phyloP scores from a whole-genome alignment of 192 early-diverging fungal species.

The Gryganskiella cystojenkinii region DNA sequence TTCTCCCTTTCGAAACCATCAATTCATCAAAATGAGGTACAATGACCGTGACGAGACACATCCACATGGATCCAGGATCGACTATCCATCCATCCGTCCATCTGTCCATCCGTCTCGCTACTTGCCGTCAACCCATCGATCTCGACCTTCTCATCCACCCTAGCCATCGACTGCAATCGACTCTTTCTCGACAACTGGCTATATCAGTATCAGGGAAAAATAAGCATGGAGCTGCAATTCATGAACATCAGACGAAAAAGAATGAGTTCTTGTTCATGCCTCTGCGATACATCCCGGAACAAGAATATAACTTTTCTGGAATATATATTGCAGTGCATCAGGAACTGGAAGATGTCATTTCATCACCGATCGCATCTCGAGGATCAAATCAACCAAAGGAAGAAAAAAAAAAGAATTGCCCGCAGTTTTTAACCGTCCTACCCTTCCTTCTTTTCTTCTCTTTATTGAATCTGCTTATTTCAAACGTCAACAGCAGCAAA shows the following conservation, averaged over 20 bases:
- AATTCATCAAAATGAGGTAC: constrained; percentile 54
- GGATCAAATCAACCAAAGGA: too few species aligned
- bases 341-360: too few species aligned
- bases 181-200: too few species aligned
- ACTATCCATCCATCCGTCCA: constrained; percentile 41
- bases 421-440: constrained; percentile 38
- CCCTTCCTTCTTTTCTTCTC: background rate
- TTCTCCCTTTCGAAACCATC: constrained; percentile 52
- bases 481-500: constrained; percentile 69
- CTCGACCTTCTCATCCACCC: background rate
- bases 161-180: background rate
- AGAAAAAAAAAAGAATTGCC: too few species aligned
- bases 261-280: background rate
- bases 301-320: too few species aligned
- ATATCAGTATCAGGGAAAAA: background rate
- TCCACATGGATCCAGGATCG: too few species aligned
- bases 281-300: too few species aligned
- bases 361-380: too few species aligned
- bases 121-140: constrained; percentile 1
- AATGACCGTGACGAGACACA: background rate
- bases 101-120: background rate
- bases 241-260: background rate
- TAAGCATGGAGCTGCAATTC: background rate
- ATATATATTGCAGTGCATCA: too few species aligned
- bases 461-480: background rate